Evolutionary conservation across 805 yeast genomes (phyloP), one percentile per base, ranked within the genome.

Genomic region (Lachancea sp.): DNA sequence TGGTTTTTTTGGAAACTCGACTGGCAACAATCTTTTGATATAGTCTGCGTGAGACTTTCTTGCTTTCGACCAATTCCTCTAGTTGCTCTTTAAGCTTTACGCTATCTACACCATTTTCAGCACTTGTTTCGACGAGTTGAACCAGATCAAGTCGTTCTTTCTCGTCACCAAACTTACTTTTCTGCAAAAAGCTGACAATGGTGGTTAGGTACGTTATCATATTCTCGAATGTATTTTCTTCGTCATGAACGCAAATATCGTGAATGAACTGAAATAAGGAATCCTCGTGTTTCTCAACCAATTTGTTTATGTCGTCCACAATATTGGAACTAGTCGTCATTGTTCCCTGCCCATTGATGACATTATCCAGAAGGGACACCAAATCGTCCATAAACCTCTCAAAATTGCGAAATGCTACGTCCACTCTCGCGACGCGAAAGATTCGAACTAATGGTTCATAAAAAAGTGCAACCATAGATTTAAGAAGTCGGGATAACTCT

Each of bases 241-340:
- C 70, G 58, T 91, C 98, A 51, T 85, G 79, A n/a, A 73, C 49
- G 62, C 90, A 89, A n/a, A 89, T 77, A 43, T 84, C 81, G 58
- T 87, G 91, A 47, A 91, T 72, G 57, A 91, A 93, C 43, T 69
- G 69, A 70, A 86, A 86, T 39, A 86, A 72, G 11, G 81, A 72
- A 46, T 77, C 79, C 52, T 86, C 85, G 61, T 90, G 95, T 25
- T 77, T 76, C 36, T 80, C 79, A 35, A 88, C 74, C 16, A 91
- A 66, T 10, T 69, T 70, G 59, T 84, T 77, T 33, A 91, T 75
- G 36, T 75, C 73, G 22, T 62, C 67, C n/a, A 63, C 65, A n/a
- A 62, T 49, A 50, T 80, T 75, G 29, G 87, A 90, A 49, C 85
- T 74, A 50, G 84, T 82, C 36, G 76, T 70, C 2, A 85, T 69